Conservation (phyloP, 2,329 filamentous ascomycete genomes). For the Phialophora expanda region DNA sequence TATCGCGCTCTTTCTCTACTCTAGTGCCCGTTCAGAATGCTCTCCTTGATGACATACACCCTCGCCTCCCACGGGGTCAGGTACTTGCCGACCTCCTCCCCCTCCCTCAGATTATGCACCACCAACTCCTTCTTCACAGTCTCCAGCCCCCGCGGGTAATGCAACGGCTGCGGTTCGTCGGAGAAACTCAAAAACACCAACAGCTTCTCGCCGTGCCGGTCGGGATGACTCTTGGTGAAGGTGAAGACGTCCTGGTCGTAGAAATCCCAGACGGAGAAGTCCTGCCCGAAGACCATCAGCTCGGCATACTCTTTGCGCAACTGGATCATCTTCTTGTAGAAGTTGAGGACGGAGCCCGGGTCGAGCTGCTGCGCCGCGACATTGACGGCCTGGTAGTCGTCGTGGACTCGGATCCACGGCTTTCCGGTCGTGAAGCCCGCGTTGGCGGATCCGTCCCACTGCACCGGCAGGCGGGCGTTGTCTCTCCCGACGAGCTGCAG, state of each 20-base stretch:
- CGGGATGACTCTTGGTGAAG: slow-evolving; percentile 54
- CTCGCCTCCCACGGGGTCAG: slow-evolving; percentile 39
- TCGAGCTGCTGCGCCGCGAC: slow-evolving; percentile 54
- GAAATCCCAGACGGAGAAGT: slow-evolving; percentile 62
- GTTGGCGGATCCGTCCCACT: slow-evolving; percentile 66
- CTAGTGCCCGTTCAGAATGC: slow-evolving; percentile 30
- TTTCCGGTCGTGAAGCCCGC: slow-evolving; percentile 67
- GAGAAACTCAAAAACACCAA: slow-evolving; percentile 39
- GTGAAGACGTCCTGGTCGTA: slow-evolving; percentile 62
- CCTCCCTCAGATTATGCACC: slow-evolving; percentile 26
- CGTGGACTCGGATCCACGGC: slow-evolving; percentile 75
- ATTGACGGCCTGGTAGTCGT: slow-evolving; percentile 67
- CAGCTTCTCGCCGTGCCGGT: slow-evolving; percentile 25
- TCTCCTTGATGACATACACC: slow-evolving; percentile 32
- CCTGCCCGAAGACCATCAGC: slow-evolving; percentile 68
- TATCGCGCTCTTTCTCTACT: neutral
- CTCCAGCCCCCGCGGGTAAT: slow-evolving; percentile 33
- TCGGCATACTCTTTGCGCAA: slow-evolving; percentile 66
- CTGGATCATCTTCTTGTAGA: slow-evolving; percentile 65
- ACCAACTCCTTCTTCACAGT: slow-evolving; percentile 30
- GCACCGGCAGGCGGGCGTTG: slow-evolving; percentile 73
- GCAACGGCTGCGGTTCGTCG: slow-evolving; percentile 35
- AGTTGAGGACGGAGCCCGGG: slow-evolving; percentile 60
- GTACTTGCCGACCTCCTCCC: slow-evolving; percentile 33
- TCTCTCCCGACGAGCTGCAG: slow-evolving; percentile 58